Evolutionary conservation across 1,284 basidiomycete genomes (phyloP).

Genomic region (Melanopsichium pennsylvanicum): DNA sequence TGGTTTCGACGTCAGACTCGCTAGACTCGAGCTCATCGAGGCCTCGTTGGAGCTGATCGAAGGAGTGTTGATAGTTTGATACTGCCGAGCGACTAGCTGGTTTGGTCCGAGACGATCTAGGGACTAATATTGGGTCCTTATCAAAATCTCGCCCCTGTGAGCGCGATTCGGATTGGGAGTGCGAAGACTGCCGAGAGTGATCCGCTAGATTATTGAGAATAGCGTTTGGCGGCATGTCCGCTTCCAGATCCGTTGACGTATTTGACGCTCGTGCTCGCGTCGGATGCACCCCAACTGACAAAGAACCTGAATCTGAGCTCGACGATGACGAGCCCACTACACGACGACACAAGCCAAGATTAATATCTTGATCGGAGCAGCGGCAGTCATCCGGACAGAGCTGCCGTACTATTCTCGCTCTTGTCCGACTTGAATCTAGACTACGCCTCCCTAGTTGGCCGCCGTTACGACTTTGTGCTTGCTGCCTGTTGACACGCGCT

Average conservation of each 20-base stretch:
- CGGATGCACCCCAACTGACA: conserved; percentile 26
- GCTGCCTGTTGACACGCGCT: neutral
- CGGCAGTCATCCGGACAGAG: conserved; percentile 41
- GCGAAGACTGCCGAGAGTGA: conserved; percentile 7
- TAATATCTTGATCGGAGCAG: conserved; percentile 46
- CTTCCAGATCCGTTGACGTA: neutral
- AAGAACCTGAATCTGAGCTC: conserved; percentile 19
- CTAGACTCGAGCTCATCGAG: conserved; percentile 18
- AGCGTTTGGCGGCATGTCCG: neutral
- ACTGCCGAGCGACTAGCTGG: conserved; percentile 6
- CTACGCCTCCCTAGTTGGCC: neutral
- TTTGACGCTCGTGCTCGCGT: conserved; percentile 3
- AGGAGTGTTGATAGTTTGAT: conserved; percentile 23
- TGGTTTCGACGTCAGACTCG: conserved; percentile 32
- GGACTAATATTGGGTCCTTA: conserved; percentile 28
- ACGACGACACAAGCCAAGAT: conserved; percentile 33
- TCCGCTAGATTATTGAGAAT: conserved; percentile 3
- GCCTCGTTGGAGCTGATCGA: conserved; percentile 25
- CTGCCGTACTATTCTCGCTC: neutral
- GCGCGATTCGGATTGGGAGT: conserved; percentile 14
- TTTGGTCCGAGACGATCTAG: conserved; percentile 6
- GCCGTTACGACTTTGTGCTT: neutral
- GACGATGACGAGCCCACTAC: conserved; percentile 29
- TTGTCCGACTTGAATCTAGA: conserved; percentile 2
- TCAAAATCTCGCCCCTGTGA: conserved; percentile 31